These are phyloP conservation scores for Carex myosuroides DNA, from an alignment of 176 grass and related monocot species.

Conservation along the genomic window DNA sequence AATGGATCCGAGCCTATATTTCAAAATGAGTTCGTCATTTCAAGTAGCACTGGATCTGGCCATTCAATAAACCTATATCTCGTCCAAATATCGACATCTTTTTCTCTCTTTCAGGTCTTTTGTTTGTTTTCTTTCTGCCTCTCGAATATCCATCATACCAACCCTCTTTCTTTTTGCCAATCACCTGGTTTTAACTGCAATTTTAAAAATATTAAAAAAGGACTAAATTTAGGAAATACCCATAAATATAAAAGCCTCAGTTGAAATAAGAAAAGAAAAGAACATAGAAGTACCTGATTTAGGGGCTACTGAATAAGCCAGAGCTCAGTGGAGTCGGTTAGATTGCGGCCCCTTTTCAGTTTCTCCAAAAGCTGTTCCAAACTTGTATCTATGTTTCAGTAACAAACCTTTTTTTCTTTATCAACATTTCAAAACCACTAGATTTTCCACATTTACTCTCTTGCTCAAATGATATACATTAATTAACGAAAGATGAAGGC, in stretches of 20 bases:
- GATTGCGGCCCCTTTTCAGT: conserved; percentile 21
- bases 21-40: neutral
- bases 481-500: neutral
- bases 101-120: neutral
- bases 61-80: neutral
- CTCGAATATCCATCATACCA: neutral
- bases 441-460: neutral
- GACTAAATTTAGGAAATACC: neutral
- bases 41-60: neutral
- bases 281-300: conserved; percentile 34
- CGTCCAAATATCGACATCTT: neutral
- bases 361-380: conserved; percentile 36
- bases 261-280: neutral
- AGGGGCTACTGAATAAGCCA: conserved; percentile 86
- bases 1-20: no score
- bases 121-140: no score
- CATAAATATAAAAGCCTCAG: no score
- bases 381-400: conserved; percentile 43
- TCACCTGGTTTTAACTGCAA: conserved; percentile 46
- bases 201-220: neutral
- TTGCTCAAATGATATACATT: neutral
- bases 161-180: conserved; percentile 36
- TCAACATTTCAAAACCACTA: neutral
- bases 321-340: conserved; percentile 50
- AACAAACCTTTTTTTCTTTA: neutral